A percentile compares a stretch with the other conserved stretches of the same genome.
These are phyloP conservation scores for Trametes versicolor DNA, from an alignment of 1,284 basidiomycete genomes.

Conservation along the genomic window DNA sequence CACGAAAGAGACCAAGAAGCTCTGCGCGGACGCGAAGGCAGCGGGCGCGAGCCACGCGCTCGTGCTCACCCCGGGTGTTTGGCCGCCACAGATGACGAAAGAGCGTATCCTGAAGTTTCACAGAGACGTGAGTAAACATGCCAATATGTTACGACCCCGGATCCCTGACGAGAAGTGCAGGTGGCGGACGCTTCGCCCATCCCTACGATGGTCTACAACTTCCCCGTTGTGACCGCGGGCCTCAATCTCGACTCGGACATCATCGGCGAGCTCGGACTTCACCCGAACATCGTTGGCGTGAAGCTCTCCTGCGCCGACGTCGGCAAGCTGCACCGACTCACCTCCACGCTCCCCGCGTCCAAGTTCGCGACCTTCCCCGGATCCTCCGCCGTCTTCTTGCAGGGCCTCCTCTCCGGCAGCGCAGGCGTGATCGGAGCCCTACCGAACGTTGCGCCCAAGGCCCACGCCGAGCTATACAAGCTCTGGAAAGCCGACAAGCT, in stretches of 20 bases:
- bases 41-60: slow-evolving; percentile 84
- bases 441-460: slow-evolving; percentile 82
- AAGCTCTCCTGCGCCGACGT: slow-evolving; percentile 90
- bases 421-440: slow-evolving; percentile 80
- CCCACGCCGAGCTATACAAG: slow-evolving; percentile 70
- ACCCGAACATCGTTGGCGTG: slow-evolving; percentile 90
- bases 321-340: slow-evolving; percentile 84
- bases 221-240: slow-evolving; percentile 84
- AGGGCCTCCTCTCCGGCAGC: slow-evolving; percentile 73
- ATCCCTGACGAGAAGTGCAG: slow-evolving; percentile 46
- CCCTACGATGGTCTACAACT: slow-evolving; percentile 93
- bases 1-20: slow-evolving; percentile 83
- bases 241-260: slow-evolving; percentile 89
- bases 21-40: slow-evolving; percentile 81
- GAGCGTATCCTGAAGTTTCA: slow-evolving; percentile 74
- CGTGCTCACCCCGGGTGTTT: slow-evolving; percentile 78
- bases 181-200: slow-evolving; percentile 86
- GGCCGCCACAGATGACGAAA: slow-evolving; percentile 69
- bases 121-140: slow-evolving; percentile 53
- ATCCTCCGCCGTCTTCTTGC: slow-evolving; percentile 71
- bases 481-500: slow-evolving; percentile 67
- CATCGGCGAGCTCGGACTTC: slow-evolving; percentile 74
- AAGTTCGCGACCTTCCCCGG: slow-evolving; percentile 75
- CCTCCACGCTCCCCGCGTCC: slow-evolving; percentile 58
- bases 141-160: background rate